These are phyloP conservation scores for Quercus robur DNA, from an alignment of 306 rosid genomes.

Conservation along the genomic window DNA sequence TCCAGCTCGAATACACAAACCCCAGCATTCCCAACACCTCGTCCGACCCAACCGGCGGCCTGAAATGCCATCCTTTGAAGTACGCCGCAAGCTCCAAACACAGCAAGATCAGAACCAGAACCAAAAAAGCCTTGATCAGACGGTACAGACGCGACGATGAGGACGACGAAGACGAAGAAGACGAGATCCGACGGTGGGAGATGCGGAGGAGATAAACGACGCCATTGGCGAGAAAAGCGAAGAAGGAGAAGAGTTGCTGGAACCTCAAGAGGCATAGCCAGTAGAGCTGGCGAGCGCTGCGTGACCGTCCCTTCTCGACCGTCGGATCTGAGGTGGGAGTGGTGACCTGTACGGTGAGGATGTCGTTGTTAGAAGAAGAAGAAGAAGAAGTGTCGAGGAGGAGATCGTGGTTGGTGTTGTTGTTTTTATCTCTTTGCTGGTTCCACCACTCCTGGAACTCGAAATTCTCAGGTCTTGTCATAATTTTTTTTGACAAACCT, in stretches of 20 bases:
- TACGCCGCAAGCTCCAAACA: slow-evolving; percentile 79
- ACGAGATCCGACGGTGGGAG: slow-evolving; percentile 60
- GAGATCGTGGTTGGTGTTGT: slow-evolving; percentile 1
- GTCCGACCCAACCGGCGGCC: slow-evolving; percentile 63
- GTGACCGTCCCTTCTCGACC: slow-evolving; percentile 58
- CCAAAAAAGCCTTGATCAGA: slow-evolving; percentile 56
- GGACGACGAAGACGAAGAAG: slow-evolving; percentile 35
- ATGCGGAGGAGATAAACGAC: slow-evolving; percentile 49
- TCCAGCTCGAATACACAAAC: slow-evolving; percentile 64
- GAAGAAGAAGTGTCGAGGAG: too few species aligned
- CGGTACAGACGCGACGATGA: slow-evolving; percentile 72
- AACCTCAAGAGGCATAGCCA: slow-evolving; percentile 64
- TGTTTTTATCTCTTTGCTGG: slow-evolving; percentile 58
- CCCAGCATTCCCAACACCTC: slow-evolving; percentile 65
- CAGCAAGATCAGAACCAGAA: slow-evolving; percentile 51
- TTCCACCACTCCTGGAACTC: slow-evolving; percentile 99
- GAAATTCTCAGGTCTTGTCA: slow-evolving; percentile 77
- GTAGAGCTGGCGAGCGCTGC: slow-evolving; percentile 81
- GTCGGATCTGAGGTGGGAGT: slow-evolving; percentile 35
- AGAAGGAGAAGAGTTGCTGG: slow-evolving; percentile 62
- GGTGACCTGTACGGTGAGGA: slow-evolving; percentile 37
- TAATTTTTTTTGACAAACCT: neutral
- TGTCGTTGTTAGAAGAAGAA: neutral
- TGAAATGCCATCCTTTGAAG: slow-evolving; percentile 95
- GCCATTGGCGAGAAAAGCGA: slow-evolving; percentile 46